These are phyloP conservation scores for Tetracentron sinense DNA, from an alignment of 164 flowering plant species.

Conservation along the genomic window DNA sequence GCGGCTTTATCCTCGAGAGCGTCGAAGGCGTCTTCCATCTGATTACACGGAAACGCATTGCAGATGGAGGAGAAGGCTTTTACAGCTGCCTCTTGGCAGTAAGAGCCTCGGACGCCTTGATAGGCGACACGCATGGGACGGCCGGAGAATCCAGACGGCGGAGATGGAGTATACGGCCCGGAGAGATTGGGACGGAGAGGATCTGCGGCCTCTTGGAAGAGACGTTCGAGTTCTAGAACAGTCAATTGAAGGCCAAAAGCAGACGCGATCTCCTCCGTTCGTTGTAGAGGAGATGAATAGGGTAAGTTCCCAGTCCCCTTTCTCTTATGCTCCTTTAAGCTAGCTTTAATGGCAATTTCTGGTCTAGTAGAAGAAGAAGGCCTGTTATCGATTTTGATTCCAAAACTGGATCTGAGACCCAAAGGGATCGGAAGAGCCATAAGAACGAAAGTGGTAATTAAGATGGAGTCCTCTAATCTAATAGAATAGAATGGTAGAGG, in stretches of 20 bases:
- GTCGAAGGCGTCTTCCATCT: slow-evolving; percentile 30
- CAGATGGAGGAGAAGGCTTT: slow-evolving; percentile 22
- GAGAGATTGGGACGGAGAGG: slow-evolving; percentile 4
- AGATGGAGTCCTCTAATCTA: too few relatives aligned
- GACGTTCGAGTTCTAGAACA: slow-evolving; percentile 21
- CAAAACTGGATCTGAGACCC: too few relatives aligned
- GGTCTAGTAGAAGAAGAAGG: too few relatives aligned
- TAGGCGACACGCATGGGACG: slow-evolving; percentile 25
- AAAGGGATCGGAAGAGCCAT: too few relatives aligned
- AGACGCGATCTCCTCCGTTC: slow-evolving; percentile 8
- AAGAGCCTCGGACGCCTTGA: slow-evolving; percentile 30
- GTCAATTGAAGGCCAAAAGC: slow-evolving; percentile 7
- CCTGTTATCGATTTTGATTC: too few relatives aligned
- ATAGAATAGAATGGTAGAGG: too few relatives aligned
- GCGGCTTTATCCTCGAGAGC: slow-evolving; percentile 24
- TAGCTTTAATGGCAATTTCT: not conserved
- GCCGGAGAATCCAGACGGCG: slow-evolving; percentile 4
- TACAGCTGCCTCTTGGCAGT: slow-evolving; percentile 32
- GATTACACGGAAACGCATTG: slow-evolving; percentile 16
- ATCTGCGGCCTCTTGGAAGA: slow-evolving; percentile 12
- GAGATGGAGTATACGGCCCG: slow-evolving; percentile 10
- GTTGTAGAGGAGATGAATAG: not conserved
- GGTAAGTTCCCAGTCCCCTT: not conserved
- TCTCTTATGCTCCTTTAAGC: not conserved
- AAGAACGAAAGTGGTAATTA: too few relatives aligned